Conservation (phyloP, 208 protist species). For the Acanthamoeba sp. region DNA sequence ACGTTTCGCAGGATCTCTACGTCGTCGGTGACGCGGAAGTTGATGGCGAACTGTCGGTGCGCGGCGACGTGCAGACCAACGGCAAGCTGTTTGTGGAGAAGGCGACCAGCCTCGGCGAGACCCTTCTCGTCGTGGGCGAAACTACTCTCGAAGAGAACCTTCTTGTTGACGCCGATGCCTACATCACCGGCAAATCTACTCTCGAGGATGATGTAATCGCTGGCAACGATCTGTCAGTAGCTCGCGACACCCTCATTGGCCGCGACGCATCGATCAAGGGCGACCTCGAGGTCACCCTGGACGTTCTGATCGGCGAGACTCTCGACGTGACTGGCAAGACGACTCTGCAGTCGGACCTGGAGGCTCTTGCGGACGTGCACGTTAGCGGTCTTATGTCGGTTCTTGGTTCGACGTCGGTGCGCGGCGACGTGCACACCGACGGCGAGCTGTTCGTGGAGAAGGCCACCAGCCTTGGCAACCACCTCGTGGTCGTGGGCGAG, state of each 20-base stretch:
- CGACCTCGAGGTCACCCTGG: no score
- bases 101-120: neutral
- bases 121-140: neutral
- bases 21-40: neutral
- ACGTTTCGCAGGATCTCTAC: no score
- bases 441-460: neutral
- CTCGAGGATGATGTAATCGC: neutral
- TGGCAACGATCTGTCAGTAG: neutral
- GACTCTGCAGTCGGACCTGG: neutral
- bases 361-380: neutral
- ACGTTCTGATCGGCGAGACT: neutral
- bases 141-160: neutral
- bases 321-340: neutral
- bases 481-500: neutral
- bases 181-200: neutral
- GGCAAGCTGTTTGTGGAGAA: constrained; percentile 13
- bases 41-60: neutral
- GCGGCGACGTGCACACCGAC: neutral
- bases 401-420: neutral
- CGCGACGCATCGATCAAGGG: neutral
- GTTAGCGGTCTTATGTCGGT: neutral
- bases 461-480: neutral
- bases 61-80: constrained; percentile 10
- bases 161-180: neutral
- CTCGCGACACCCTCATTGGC: neutral